Evolutionary conservation across 176 grass and related monocot species (phyloP).

Genomic region (Carex cristatella): DNA sequence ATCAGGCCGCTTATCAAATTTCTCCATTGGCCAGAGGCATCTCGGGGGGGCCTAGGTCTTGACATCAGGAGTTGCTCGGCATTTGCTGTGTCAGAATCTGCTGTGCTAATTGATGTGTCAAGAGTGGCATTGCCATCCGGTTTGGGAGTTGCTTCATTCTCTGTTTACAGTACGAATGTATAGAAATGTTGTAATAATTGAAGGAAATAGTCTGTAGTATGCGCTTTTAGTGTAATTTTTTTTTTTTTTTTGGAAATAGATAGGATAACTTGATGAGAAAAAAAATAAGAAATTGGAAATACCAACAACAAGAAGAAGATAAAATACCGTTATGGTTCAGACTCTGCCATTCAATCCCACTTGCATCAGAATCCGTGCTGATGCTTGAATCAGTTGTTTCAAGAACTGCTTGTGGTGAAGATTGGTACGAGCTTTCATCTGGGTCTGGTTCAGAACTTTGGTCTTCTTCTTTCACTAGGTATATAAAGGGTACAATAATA

Average conservation of each 20-base stretch:
- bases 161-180: neutral
- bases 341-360: neutral
- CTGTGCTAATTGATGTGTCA: constrained; percentile 1
- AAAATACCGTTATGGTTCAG: neutral
- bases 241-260: neutral
- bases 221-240: too few relatives aligned
- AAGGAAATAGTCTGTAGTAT: neutral
- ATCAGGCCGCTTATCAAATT: constrained; percentile 63
- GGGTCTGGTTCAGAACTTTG: neutral
- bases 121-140: neutral
- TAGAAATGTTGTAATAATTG: neutral
- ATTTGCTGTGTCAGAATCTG: neutral
- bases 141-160: neutral
- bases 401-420: neutral
- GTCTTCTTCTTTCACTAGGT: constrained; percentile 13
- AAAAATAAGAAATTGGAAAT: neutral
- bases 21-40: constrained; percentile 46
- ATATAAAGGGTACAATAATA: neutral
- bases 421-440: constrained; percentile 6
- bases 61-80: neutral
- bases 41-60: constrained; percentile 22
- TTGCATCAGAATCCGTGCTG: constrained; percentile 20
- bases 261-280: neutral
- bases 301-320: neutral
- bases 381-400: constrained; percentile 17